A percentile compares a stretch with the other conserved stretches of the same genome.
Conservation (phyloP, 352 stramenopile genomes). For the Globisporangium spinosum region DNA sequence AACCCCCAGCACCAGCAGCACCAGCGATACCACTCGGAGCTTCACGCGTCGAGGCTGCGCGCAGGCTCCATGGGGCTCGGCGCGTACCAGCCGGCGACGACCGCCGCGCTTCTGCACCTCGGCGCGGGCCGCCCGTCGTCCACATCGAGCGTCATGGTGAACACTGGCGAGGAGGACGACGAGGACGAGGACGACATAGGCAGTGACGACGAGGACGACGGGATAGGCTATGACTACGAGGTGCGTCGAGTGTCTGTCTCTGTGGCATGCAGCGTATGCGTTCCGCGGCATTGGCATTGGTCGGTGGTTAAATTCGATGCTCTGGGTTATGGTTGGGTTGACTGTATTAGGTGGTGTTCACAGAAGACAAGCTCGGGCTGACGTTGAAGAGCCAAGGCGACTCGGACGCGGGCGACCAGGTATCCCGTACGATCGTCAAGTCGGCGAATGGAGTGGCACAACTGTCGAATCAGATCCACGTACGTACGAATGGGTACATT, state of each 20-base stretch:
- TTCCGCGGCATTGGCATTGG: background rate
- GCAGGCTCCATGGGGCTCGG: constrained; percentile 6
- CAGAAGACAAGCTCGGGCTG: constrained; percentile 52
- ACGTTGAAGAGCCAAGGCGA: constrained; percentile 43
- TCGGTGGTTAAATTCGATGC: background rate
- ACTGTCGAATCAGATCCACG: constrained; percentile 51
- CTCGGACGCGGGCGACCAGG: constrained; percentile 19
- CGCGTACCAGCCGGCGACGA: constrained; percentile 8
- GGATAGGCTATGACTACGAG: constrained; percentile 17
- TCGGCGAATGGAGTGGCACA: constrained; percentile 45
- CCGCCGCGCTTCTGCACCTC: constrained; percentile 6
- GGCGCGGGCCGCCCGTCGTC: constrained; percentile 16
- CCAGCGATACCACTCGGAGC: constrained; percentile 4
- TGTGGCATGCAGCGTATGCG: background rate
- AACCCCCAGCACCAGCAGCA: constrained; percentile 4
- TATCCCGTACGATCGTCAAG: constrained; percentile 47
- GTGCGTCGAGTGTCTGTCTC: background rate
- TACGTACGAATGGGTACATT: constrained; percentile 18
- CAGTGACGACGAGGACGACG: constrained; percentile 6
- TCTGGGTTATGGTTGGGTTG: background rate
- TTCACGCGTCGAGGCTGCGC: constrained; percentile 8
- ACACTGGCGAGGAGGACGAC: constrained; percentile 17
- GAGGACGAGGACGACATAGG: constrained; percentile 11
- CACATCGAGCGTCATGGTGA: constrained; percentile 20
- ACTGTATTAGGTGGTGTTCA: constrained; percentile 42